These are phyloP conservation scores for Xylariaceae sp. DNA, from an alignment of 2,329 filamentous ascomycete genomes.

Conservation along the genomic window DNA sequence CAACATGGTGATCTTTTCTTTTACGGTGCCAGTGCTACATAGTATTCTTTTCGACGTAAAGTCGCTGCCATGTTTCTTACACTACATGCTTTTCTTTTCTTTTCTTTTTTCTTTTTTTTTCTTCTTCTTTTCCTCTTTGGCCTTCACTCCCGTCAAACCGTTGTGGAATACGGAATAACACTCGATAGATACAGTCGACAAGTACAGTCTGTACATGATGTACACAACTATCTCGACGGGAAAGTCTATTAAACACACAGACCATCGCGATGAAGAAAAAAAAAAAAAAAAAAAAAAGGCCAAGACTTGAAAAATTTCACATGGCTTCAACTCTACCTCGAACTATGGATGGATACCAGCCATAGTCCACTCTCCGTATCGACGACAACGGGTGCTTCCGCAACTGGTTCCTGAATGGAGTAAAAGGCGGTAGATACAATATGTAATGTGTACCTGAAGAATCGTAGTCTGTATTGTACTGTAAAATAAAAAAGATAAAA, in stretches of 20 bases:
- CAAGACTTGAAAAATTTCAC: too few species aligned
- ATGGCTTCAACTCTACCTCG: too few species aligned
- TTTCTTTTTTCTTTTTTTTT: background rate
- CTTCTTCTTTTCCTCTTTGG: background rate
- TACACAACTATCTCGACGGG: too few species aligned
- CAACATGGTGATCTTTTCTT: background rate
- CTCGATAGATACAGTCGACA: too few species aligned
- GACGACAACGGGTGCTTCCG: conserved; percentile 1
- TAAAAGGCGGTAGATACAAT: background rate
- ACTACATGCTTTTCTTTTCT: background rate
- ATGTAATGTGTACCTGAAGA: background rate
- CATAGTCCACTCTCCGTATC: background rate
- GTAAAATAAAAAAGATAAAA: too few species aligned
- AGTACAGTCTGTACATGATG: too few species aligned
- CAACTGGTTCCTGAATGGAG: background rate
- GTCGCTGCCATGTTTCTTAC: background rate
- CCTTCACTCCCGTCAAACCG: background rate
- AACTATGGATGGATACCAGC: background rate
- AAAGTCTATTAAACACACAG: too few species aligned
- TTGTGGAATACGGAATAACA: background rate
- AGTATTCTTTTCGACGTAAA: too few species aligned
- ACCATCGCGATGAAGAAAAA: too few species aligned
- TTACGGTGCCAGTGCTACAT: too few species aligned
- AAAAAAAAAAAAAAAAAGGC: too few species aligned
- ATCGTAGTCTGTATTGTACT: too few species aligned